phyloP scores from a whole-genome alignment of 2,329 filamentous ascomycete species.

The Alternaria novae-zelandiae region DNA sequence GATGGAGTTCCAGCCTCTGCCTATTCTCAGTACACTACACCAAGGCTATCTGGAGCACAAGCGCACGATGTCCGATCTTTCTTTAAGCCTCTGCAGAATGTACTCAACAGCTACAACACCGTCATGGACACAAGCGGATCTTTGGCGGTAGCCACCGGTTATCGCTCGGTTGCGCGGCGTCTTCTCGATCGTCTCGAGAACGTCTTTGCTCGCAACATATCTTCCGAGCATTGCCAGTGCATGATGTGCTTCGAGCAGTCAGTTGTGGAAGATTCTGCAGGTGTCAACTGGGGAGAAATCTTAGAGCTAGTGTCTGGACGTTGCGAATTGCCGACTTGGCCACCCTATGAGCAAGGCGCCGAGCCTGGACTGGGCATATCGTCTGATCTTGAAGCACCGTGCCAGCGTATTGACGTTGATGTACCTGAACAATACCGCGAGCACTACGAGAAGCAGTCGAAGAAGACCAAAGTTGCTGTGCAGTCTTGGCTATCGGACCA shows the following conservation, averaged over 20 bases:
- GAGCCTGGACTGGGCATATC: conserved; percentile 65
- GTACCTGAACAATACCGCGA: conserved; percentile 92
- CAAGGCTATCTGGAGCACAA: conserved; percentile 51
- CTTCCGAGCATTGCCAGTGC: conserved; percentile 82
- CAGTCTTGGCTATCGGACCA: conserved; percentile 88
- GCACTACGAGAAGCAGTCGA: conserved; percentile 89
- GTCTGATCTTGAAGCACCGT: conserved; percentile 61
- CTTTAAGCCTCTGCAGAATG: conserved; percentile 81
- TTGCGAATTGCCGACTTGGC: conserved; percentile 85
- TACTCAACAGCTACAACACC: conserved; percentile 84
- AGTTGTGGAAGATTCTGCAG: conserved; percentile 57
- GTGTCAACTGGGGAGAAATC: conserved; percentile 94
- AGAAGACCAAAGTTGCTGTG: conserved; percentile 89
- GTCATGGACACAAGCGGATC: conserved; percentile 87
- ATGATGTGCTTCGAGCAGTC: conserved; percentile 73
- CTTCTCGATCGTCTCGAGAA: conserved; percentile 89
- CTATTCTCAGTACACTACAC: conserved; percentile 65
- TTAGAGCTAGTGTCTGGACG: conserved; percentile 90
- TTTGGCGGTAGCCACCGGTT: conserved; percentile 91
- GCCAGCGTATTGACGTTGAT: conserved; percentile 87
- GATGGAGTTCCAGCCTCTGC: conserved; percentile 63
- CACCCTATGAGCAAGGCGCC: conserved; percentile 69
- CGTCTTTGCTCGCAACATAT: conserved; percentile 92
- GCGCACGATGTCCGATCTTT: conserved; percentile 70
- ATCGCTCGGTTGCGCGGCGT: conserved; percentile 89